Conservation (phyloP, 2,329 filamentous ascomycete genomes). For the Monosporascus ibericus region DNA sequence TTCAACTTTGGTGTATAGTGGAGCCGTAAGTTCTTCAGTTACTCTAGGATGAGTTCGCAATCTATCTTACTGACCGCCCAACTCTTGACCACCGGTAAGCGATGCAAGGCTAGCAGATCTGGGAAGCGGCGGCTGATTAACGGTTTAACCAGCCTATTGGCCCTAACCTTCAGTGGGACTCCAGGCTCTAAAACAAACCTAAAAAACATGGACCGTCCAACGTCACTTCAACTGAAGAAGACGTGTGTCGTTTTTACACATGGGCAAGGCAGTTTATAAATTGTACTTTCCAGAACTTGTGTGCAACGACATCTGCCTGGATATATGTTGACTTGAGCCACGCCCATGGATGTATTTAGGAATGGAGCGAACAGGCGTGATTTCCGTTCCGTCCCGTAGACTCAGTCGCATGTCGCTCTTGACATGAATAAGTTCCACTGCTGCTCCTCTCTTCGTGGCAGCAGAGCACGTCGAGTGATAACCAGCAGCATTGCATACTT, state of each 20-base stretch:
- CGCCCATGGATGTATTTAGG: background rate
- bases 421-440: background rate
- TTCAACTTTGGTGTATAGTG: too few relatives aligned
- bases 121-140: conserved; percentile 9
- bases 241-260: background rate
- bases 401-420: background rate
- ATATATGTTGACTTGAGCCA: background rate
- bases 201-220: background rate
- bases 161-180: too few relatives aligned
- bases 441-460: conserved; percentile 3
- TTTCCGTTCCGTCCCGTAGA: background rate
- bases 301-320: background rate
- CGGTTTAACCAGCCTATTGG: background rate
- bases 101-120: background rate
- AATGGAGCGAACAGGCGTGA: background rate
- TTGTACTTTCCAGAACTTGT: background rate
- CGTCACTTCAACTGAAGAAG: background rate
- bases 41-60: too few relatives aligned
- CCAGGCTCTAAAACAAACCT: too few relatives aligned
- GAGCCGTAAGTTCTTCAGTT: too few relatives aligned
- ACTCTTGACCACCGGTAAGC: too few relatives aligned
- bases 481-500: background rate
- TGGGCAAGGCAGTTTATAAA: background rate
- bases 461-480: conserved; percentile 10
- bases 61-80: too few relatives aligned